Base-by-base conservation (phyloP, 2,329 filamentous ascomycete genomes). In the Septoria petroselini region DNA sequence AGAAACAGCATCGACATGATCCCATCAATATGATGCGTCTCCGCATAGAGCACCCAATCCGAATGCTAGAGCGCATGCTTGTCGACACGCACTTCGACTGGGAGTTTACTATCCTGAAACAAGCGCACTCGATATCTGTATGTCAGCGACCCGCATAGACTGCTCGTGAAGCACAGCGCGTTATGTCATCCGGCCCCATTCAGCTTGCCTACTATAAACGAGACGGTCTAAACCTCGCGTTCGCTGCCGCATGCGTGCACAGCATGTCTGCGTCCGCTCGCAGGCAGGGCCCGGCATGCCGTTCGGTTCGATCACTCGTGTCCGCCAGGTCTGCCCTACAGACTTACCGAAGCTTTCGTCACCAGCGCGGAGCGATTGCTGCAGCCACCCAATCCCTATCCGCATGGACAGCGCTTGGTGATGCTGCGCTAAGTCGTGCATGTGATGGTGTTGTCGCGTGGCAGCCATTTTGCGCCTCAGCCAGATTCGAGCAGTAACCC, bases 371-470 rank as follows among this genome's bases (percentile, higher is more conserved):
- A 39, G 30, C 31, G 30, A 23, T 14, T 34, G 37, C 45, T 44
- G 44, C 50, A 52, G 45, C 41, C 33, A 39, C 46, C 31, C 42
- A 34, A 27, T 45, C 42, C 42, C 19, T 37, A 19, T 17, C 18
- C 12, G 7, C 33, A n/a, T 19, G 11, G 31, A 41, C 19, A 38
- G 30, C 23, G 23, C 45, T 41, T 41, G 41, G 30, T 51, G 42
- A 42, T 37, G 50, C 41, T 18, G 50, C 50, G 50, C 50, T 48
- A 53, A 40, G 38, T 37, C n/a, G 50, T 44, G 50, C 50, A 41
- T 35, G 44, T 52, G 30, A 44, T 42, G 17, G 25, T 9, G 19
- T 41, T 41, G 31, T 45, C 50, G 50, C 50, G 50, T 53, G 50
- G 50, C 50, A 41, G 50, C 50, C 50, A 44, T 44, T 42, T 41